phyloP scores from a whole-genome alignment of 345 rosid species.

The Eucalyptus camaldulensis region DNA sequence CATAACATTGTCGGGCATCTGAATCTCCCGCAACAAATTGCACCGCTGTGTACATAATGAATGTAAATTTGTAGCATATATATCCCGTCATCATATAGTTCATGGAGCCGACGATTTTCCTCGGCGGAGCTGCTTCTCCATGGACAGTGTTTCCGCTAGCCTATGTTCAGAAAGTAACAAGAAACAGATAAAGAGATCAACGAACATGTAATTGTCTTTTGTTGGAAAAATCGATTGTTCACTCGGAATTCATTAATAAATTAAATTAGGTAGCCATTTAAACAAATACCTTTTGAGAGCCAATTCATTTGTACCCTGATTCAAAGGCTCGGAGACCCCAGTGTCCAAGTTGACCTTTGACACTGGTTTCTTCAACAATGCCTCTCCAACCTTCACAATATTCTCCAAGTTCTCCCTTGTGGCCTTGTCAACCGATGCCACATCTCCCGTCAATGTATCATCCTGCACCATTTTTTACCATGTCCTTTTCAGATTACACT shows the following conservation, averaged over 20 bases:
- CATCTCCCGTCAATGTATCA: constrained; percentile 23
- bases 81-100: not conserved
- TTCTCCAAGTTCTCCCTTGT: constrained; percentile 31
- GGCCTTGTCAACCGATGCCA: constrained; percentile 38
- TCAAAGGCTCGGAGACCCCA: constrained; percentile 11
- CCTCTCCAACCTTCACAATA: constrained; percentile 32
- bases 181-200: not conserved
- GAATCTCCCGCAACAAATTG: not conserved
- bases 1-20: not conserved
- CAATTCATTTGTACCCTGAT: constrained; percentile 15
- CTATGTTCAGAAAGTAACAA: not conserved
- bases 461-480: constrained; percentile 12
- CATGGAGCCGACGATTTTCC: not conserved
- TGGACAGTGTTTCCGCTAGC: not conserved
- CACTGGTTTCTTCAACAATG: constrained; percentile 37
- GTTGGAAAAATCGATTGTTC: not conserved
- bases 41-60: not conserved
- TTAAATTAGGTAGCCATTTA: not conserved
- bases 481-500: not conserved
- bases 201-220: not conserved
- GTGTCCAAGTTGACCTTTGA: constrained; percentile 33
- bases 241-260: not conserved
- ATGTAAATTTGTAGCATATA: not conserved
- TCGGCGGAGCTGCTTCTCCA: not conserved
- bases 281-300: constrained; percentile 24